Evolutionary conservation across 768 basidiomycete genomes (phyloP), one percentile per base, ranked within the genome.

Genomic region (Nidularia pulvinata): DNA sequence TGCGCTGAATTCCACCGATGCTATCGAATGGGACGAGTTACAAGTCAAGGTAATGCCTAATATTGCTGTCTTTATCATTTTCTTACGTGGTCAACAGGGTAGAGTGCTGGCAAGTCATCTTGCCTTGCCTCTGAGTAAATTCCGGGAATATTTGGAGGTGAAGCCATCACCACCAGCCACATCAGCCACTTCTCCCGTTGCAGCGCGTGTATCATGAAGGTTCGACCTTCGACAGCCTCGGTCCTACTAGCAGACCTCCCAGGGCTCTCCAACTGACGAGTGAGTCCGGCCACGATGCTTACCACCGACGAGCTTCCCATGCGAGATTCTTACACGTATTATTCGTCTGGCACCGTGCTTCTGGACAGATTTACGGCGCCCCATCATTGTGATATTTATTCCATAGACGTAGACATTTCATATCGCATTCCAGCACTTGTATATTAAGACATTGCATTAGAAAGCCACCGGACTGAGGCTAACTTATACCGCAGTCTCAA

Each of bases 21-120:
- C 65, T 45, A 80, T 85, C 6, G 80, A 83, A n/a, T 91, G 88
- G 88, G 82, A 82, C 25, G 77, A 79, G 51, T 73, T 92, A 51
- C 77, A 84, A 50, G 53, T 64, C 57, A 91, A 86, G 78, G 90
- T 87, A 54, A 77, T 59, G 14, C 13, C 42, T 42, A 22, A 55
- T 10, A 52, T 52, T 33, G 30, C 42, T 47, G 25, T 54, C 32
- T 45, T 43, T 34, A 35, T 14, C 36, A 50, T 55, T 25, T 57
- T 51, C 33, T 53, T 49, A 46, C 45, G 47, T 16, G 34, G 33
- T 30, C 43, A 53, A 22, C 57, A 82, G 81, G 79, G 76, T 10
- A 74, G 59, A 50, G 63, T 63, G 33, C 67, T 82, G 33, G 78
- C 77, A 6, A 55, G 55, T 4, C 77, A 79, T 64, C 66, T 83